Evolutionary conservation across 257 asterid species (phyloP).

Genomic region (Paraleonurus japonicus): DNA sequence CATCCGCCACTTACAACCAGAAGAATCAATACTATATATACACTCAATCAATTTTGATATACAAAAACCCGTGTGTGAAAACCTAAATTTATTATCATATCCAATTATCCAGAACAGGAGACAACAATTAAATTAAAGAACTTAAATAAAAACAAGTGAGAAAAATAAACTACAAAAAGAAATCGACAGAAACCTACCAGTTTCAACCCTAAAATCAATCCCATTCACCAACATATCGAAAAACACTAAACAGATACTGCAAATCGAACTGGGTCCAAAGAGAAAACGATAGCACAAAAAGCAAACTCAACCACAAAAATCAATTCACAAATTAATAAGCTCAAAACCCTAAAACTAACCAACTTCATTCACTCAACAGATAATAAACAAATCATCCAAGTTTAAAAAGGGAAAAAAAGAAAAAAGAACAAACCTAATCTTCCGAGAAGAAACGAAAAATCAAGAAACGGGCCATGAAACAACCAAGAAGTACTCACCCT

Average conservation of each 20-base stretch:
- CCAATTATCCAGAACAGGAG: background rate
- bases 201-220: slow-evolving; percentile 28
- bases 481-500: slow-evolving; percentile 20
- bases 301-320: background rate
- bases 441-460: background rate
- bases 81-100: background rate
- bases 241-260: background rate
- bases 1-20: background rate
- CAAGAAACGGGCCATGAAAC: background rate
- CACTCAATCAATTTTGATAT: background rate
- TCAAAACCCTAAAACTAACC: slow-evolving; percentile 25
- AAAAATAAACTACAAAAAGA: background rate
- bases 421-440: slow-evolving; percentile 8
- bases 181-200: background rate
- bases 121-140: background rate
- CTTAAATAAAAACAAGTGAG: background rate
- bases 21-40: background rate
- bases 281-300: background rate
- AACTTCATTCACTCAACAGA: slow-evolving; percentile 6
- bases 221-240: slow-evolving; percentile 5
- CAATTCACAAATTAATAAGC: slow-evolving; percentile 13
- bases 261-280: background rate
- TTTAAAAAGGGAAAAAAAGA: background rate
- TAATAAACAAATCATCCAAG: background rate
- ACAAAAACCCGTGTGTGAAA: background rate